A percentile compares a stretch with the other conserved stretches of the same genome.
These are phyloP conservation scores for Lentinula novae-zelandiae DNA, from an alignment of 1,284 basidiomycete genomes.

Conservation along the genomic window DNA sequence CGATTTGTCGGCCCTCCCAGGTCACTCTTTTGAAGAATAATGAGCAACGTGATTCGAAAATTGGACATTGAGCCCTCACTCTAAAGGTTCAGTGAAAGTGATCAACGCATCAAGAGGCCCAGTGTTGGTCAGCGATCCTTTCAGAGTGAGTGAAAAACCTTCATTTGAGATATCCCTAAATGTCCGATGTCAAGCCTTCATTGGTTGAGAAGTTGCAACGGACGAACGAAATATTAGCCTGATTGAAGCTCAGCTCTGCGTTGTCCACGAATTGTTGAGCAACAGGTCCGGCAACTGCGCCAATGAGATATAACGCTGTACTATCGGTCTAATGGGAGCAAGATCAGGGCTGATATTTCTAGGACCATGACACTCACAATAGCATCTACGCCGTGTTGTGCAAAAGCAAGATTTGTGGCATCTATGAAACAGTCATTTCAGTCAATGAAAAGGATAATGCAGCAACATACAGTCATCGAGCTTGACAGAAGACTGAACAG, in stretches of 20 bases:
- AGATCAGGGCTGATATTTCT: neutral
- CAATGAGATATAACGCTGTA: slow-evolving; percentile 65
- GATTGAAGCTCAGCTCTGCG: slow-evolving; percentile 51
- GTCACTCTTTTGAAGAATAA: slow-evolving; percentile 38
- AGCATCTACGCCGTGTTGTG: slow-evolving; percentile 55
- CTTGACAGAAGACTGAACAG: slow-evolving; percentile 44
- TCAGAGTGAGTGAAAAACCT: slow-evolving; percentile 59
- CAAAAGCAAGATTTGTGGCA: slow-evolving; percentile 59
- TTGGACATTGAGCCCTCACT: slow-evolving; percentile 14
- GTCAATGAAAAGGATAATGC: neutral
- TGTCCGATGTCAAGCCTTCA: neutral
- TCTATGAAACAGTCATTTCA: slow-evolving; percentile 28
- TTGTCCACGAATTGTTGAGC: slow-evolving; percentile 66
- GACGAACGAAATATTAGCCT: slow-evolving; percentile 61
- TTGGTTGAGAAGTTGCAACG: slow-evolving; percentile 15
- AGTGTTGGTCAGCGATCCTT: slow-evolving; percentile 55
- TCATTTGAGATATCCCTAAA: slow-evolving; percentile 50
- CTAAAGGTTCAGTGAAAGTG: slow-evolving; percentile 56
- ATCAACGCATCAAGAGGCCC: slow-evolving; percentile 68
- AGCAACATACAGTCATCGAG: slow-evolving; percentile 55
- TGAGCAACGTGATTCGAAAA: neutral
- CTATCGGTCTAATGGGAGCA: slow-evolving; percentile 47
- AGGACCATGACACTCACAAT: neutral
- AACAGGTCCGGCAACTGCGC: slow-evolving; percentile 63
- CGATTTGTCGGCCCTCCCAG: slow-evolving; percentile 70